Conservation (phyloP, 169 alveolate species). For the Haemoproteus tartakovskyi region DNA sequence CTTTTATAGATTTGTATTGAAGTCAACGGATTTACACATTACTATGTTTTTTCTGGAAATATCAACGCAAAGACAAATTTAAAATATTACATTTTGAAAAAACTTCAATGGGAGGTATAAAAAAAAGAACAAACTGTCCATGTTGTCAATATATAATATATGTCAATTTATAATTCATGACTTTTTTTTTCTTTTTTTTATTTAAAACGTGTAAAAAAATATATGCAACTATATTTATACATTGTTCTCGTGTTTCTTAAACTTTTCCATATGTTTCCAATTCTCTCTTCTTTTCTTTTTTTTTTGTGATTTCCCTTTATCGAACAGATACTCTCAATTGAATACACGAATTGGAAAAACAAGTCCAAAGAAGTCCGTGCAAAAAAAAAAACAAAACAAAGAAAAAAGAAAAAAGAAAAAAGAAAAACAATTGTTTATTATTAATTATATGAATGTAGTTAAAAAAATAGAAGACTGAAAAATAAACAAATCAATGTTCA, state of each 20-base stretch:
- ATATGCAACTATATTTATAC: too few species aligned
- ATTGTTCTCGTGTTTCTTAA: too few species aligned
- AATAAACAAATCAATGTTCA: not conserved
- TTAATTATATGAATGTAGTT: not conserved
- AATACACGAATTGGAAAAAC: slow-evolving; percentile 57
- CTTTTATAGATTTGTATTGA: slow-evolving; percentile 50
- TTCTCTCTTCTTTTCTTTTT: not conserved
- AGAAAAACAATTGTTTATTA: not conserved
- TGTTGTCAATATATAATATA: too few species aligned
- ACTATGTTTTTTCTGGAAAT: slow-evolving; percentile 33
- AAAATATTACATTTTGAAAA: slow-evolving; percentile 20
- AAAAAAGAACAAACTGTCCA: too few species aligned
- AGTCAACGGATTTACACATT: slow-evolving; percentile 59
- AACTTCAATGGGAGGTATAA: slow-evolving; percentile 61
- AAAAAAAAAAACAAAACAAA: slow-evolving; percentile 2
- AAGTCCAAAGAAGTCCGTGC: slow-evolving; percentile 49
- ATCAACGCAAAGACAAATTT: slow-evolving; percentile 19
- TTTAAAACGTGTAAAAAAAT: too few species aligned
- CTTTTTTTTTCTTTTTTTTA: too few species aligned
- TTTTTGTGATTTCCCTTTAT: not conserved
- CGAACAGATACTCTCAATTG: slow-evolving; percentile 30
- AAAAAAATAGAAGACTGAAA: too few species aligned
- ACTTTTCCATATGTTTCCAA: too few species aligned
- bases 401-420: not conserved
- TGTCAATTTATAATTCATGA: too few species aligned